Conservation (phyloP, 805 yeast genomes). For the Schwanniomyces yamadae region DNA sequence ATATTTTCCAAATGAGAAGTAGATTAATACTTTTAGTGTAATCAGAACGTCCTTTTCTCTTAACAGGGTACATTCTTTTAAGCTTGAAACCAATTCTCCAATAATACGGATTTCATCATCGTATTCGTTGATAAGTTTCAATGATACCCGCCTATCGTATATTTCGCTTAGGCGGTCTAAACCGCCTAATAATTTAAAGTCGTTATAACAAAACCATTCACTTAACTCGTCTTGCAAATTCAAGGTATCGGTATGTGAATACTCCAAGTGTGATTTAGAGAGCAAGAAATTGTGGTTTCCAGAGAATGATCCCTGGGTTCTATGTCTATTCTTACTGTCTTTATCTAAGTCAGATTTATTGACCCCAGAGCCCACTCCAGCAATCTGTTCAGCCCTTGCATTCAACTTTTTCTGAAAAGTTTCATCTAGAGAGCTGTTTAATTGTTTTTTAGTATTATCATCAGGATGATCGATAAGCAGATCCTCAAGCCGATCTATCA, state of each 20-base stretch:
- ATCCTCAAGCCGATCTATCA: slow-evolving; percentile 49
- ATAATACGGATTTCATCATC: slow-evolving; percentile 2
- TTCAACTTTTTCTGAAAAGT: slow-evolving; percentile 43
- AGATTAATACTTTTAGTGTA: slow-evolving; percentile 16
- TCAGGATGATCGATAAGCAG: slow-evolving; percentile 46
- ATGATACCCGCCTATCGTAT: too few species aligned
- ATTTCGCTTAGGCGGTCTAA: slow-evolving; percentile 10
- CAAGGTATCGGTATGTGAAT: slow-evolving; percentile 27
- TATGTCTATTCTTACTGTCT: not conserved
- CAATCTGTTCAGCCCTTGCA: slow-evolving; percentile 41
- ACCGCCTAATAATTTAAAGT: slow-evolving; percentile 23
- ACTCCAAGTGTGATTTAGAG: slow-evolving; percentile 30
- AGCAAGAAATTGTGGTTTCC: slow-evolving; percentile 26
- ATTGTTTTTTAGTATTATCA: slow-evolving; percentile 27
- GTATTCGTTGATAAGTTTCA: slow-evolving; percentile 1
- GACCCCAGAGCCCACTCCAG: slow-evolving; percentile 8
- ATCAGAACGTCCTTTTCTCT: not conserved
- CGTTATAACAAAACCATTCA: slow-evolving; percentile 40
- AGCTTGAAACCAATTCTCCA: not conserved
- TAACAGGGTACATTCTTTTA: not conserved
- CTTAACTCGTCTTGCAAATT: slow-evolving; percentile 27
- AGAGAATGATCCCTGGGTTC: not conserved
- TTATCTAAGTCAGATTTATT: slow-evolving; percentile 1
- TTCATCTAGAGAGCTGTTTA: slow-evolving; percentile 35
- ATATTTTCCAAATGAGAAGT: slow-evolving; percentile 28